Evolutionary conservation across 768 basidiomycete species (phyloP).

Genomic region (Serendipita indica): DNA sequence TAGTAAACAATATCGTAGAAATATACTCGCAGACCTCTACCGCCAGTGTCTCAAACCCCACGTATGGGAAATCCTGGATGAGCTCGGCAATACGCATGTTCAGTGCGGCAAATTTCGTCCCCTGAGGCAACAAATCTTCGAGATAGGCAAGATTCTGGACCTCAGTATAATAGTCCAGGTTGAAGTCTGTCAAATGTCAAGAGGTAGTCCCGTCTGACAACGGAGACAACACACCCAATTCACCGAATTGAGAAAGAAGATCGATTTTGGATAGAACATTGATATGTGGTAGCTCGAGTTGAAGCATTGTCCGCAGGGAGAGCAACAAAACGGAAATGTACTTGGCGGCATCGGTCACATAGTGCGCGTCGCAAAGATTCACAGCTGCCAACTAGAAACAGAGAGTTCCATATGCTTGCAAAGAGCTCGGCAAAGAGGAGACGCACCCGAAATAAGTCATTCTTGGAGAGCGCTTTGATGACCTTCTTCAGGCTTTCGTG

Average conservation of each 20-base stretch:
- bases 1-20: neutral
- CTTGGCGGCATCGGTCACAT: slow-evolving; percentile 90
- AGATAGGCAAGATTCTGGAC: slow-evolving; percentile 91
- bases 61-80: slow-evolving; percentile 85
- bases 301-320: slow-evolving; percentile 92
- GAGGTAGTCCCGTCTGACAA: slow-evolving; percentile 9
- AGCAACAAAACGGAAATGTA: slow-evolving; percentile 86
- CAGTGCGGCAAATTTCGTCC: slow-evolving; percentile 57
- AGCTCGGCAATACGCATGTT: slow-evolving; percentile 85
- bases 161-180: slow-evolving; percentile 94
- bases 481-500: slow-evolving; percentile 80
- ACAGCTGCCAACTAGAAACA: slow-evolving; percentile 70
- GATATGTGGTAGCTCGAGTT: slow-evolving; percentile 93
- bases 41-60: slow-evolving; percentile 92
- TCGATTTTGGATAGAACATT: slow-evolving; percentile 96
- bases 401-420: neutral
- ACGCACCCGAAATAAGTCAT: slow-evolving; percentile 76
- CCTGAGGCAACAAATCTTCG: slow-evolving; percentile 51
- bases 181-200: slow-evolving; percentile 52
- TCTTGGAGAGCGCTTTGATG: slow-evolving; percentile 52
- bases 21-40: slow-evolving; percentile 64
- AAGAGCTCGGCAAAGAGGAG: neutral
- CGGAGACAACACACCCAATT: slow-evolving; percentile 49
- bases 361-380: slow-evolving; percentile 92
- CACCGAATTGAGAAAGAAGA: slow-evolving; percentile 77